A percentile compares a stretch with the other conserved stretches of the same genome.
phyloP scores from a whole-genome alignment of 78 protist species.

The Parvularia atlantis region DNA sequence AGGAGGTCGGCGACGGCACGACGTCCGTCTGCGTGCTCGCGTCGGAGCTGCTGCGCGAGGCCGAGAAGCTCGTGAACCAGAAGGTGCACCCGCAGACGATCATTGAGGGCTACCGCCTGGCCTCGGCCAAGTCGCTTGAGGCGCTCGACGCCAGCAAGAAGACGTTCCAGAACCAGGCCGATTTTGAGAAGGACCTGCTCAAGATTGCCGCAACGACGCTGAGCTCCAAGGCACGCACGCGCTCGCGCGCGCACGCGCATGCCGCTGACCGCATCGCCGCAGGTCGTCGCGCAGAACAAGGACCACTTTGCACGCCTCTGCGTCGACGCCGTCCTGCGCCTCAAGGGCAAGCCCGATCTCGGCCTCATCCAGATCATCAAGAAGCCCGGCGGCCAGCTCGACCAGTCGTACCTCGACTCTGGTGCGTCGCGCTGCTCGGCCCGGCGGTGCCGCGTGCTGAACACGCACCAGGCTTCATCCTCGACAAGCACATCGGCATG shows the following conservation, averaged over 20 bases:
- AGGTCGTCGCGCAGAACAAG: slow-evolving; percentile 28
- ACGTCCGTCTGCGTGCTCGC: slow-evolving; percentile 92
- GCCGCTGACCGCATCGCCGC: background rate
- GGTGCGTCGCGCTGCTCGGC: slow-evolving; percentile 51
- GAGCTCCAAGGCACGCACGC: slow-evolving; percentile 77
- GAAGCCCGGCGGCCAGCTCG: slow-evolving; percentile 83
- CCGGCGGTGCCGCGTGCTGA: no score
- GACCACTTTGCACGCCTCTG: slow-evolving; percentile 88
- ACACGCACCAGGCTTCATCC: slow-evolving; percentile 77
- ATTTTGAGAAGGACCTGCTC: slow-evolving; percentile 65
- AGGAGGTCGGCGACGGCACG: slow-evolving; percentile 99
- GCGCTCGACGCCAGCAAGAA: slow-evolving; percentile 38
- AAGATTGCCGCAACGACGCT: slow-evolving; percentile 95
- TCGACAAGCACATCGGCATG: slow-evolving; percentile 93
- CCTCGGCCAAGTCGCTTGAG: slow-evolving; percentile 79
- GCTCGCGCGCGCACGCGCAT: background rate
- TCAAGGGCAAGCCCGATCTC: slow-evolving; percentile 42
- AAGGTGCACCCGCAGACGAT: slow-evolving; percentile 95
- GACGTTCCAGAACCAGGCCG: background rate
- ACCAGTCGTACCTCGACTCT: slow-evolving; percentile 91
- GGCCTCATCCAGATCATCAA: slow-evolving; percentile 91
- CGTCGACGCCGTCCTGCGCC: slow-evolving; percentile 92
- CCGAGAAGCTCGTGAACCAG: slow-evolving; percentile 80
- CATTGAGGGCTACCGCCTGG: slow-evolving; percentile 68
- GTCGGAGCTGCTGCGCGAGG: slow-evolving; percentile 95